Evolutionary conservation across 208 protist genomes (phyloP), one percentile per base, ranked within the genome.

Genomic region (Trypanosoma rangeli): DNA sequence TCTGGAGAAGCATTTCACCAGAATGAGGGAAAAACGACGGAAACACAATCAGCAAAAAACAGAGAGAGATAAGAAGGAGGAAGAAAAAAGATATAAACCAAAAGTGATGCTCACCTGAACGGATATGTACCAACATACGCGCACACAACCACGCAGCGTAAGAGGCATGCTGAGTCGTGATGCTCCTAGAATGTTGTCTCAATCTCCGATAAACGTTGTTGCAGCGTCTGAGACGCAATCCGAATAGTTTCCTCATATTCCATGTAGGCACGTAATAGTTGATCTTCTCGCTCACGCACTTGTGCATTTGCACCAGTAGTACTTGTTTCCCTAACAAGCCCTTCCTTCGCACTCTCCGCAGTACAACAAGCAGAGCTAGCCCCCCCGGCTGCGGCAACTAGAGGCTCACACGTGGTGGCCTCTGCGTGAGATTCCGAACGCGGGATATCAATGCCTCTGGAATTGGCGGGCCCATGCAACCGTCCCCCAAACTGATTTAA

Each of bases 191-290:
- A 56, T 18, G 54, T 22, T 35, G 5, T n/a, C 29, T 74, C 69
- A 63, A 74, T 74, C 0, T 16, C 29, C 12, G 26, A 35, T 28
- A 74, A 39, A 31, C 61, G 60, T 31, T 29, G 31, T 26, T 56
- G 22, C 20, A 74, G 61, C 54, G 29, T 26, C 13, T 63, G 42
- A 26, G 54, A 44, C 15, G 69, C 69, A 0, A n/a, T 42, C 42
- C 24, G 52, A 37, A 74, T 42, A 62, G 61, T 37, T 28, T 39
- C 33, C 28, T 61, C 69, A 62, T 68, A 68, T 39, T 33, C 52
- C 39, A 44, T 61, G 54, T 74, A 68, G 10, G 69, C 69, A 35
- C 15, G 33, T 46, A 68, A 55, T 16, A 16, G 37, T 63, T 63
- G 61, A 18, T 29, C 5, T 28, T 76, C 39, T 28, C 46, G 44